phyloP scores from a whole-genome alignment of 2,329 filamentous ascomycete genomes.

The Xylaria sp. region DNA sequence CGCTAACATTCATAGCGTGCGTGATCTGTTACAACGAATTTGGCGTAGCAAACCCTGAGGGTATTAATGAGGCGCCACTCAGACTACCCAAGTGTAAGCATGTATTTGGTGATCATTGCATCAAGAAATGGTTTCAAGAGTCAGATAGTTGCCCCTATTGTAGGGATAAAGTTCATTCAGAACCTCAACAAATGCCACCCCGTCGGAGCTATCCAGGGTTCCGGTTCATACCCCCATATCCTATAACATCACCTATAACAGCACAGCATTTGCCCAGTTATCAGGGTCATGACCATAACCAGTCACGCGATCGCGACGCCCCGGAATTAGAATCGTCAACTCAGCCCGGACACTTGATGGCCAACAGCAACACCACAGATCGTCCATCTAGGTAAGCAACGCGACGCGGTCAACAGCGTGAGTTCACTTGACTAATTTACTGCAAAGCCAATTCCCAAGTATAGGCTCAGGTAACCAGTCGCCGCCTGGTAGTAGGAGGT shows the following conservation, averaged over 20 bases:
- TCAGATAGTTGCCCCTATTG: conserved; percentile 73
- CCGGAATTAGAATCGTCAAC: conserved; percentile 30
- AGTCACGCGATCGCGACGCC: conserved; percentile 34
- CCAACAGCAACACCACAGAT: conserved; percentile 9
- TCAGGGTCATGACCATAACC: conserved; percentile 21
- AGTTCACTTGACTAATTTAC: conserved; percentile 18
- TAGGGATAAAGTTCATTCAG: conserved; percentile 67
- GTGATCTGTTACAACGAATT: conserved; percentile 74
- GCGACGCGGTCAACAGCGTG: not conserved
- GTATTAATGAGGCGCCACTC: conserved; percentile 64
- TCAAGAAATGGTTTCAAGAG: conserved; percentile 72
- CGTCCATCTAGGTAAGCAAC: conserved; percentile 19
- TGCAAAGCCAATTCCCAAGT: conserved; percentile 27
- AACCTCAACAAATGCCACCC: conserved; percentile 45
- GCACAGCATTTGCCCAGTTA: conserved; percentile 31
- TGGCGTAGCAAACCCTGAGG: conserved; percentile 66
- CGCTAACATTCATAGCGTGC: conserved; percentile 58
- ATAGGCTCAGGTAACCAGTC: conserved; percentile 14
- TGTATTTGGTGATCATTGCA: conserved; percentile 71
- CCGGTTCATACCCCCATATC: conserved; percentile 45
- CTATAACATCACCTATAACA: conserved; percentile 39
- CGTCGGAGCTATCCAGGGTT: conserved; percentile 32
- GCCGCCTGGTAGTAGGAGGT: conserved; percentile 32
- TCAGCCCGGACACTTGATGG: conserved; percentile 24
- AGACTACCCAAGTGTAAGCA: conserved; percentile 71